Conservation (phyloP, 768 basidiomycete species). For the Flagelloscypha sp. region DNA sequence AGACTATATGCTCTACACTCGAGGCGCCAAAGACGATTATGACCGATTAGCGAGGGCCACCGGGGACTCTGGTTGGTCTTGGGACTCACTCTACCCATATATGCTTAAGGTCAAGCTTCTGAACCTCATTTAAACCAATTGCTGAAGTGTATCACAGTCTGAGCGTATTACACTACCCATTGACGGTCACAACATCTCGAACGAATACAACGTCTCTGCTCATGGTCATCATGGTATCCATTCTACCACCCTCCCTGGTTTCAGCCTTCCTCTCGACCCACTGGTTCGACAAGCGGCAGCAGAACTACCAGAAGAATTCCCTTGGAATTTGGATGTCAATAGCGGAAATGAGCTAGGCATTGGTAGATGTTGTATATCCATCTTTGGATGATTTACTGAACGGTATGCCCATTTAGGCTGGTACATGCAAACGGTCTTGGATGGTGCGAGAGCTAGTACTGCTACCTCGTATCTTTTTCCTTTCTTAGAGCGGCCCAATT, state of each 20-base stretch:
- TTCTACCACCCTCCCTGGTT: slow-evolving; percentile 21
- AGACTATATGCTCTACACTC: slow-evolving; percentile 20
- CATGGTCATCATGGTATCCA: slow-evolving; percentile 20
- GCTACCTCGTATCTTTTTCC: slow-evolving; percentile 24
- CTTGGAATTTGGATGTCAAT: slow-evolving; percentile 24
- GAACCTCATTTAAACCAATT: neutral
- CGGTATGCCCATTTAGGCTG: slow-evolving; percentile 15
- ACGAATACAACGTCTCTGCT: slow-evolving; percentile 19
- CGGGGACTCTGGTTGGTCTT: slow-evolving; percentile 25
- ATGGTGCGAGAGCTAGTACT: slow-evolving; percentile 19
- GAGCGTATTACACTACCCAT: slow-evolving; percentile 23
- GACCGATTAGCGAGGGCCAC: slow-evolving; percentile 20
- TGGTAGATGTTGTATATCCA: slow-evolving; percentile 11
- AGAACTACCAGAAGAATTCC: slow-evolving; percentile 19
- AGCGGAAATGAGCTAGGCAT: slow-evolving; percentile 22
- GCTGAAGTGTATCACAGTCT: slow-evolving; percentile 13
- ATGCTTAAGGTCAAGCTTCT: slow-evolving; percentile 15
- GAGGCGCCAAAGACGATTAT: slow-evolving; percentile 24
- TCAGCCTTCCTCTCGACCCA: slow-evolving; percentile 12
- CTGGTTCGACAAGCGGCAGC: slow-evolving; percentile 16
- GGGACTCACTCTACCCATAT: slow-evolving; percentile 19
- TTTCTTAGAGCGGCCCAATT: slow-evolving; percentile 23
- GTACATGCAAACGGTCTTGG: slow-evolving; percentile 11
- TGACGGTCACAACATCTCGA: slow-evolving; percentile 21
- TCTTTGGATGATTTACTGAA: neutral